These are phyloP conservation scores for Handroanthus guayacan DNA, from an alignment of 257 asterid genomes.

Conservation along the genomic window DNA sequence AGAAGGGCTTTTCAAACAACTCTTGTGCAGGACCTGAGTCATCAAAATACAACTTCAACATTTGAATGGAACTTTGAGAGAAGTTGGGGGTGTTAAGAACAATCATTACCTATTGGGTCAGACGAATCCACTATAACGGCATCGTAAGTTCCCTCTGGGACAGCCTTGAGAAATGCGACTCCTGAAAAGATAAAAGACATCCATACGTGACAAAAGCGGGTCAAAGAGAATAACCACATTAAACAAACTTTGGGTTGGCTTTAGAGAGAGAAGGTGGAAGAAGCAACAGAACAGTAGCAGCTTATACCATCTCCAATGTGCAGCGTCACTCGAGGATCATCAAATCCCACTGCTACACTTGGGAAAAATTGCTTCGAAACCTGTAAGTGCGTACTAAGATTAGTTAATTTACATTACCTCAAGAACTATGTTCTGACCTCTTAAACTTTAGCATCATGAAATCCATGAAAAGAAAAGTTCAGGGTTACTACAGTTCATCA, in stretches of 20 bases:
- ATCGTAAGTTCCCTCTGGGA: constrained; percentile 91
- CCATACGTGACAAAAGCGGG: neutral
- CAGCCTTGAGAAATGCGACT: constrained; percentile 93
- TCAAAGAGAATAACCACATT: neutral
- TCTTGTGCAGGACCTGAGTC: constrained; percentile 94
- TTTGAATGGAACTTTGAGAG: neutral
- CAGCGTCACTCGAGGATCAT: constrained; percentile 91
- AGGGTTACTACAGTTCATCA: constrained; percentile 10
- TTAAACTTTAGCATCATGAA: constrained; percentile 26
- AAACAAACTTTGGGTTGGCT: neutral
- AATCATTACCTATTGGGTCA: constrained; percentile 83
- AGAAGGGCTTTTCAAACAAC: constrained; percentile 96
- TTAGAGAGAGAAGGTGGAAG: neutral
- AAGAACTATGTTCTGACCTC: neutral
- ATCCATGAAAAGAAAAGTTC: constrained; percentile 16
- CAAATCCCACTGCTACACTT: constrained; percentile 87
- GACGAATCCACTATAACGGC: constrained; percentile 97
- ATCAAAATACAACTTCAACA: constrained; percentile 24
- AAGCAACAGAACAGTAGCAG: constrained; percentile 16
- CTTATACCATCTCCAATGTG: constrained; percentile 90
- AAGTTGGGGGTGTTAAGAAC: constrained; percentile 8
- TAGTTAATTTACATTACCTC: constrained; percentile 24
- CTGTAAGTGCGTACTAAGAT: constrained; percentile 46
- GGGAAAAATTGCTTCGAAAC: constrained; percentile 92
- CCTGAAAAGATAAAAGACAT: constrained; percentile 54